Base-by-base conservation (phyloP, 2,329 filamentous ascomycete genomes). In the Penicillium sp. region DNA sequence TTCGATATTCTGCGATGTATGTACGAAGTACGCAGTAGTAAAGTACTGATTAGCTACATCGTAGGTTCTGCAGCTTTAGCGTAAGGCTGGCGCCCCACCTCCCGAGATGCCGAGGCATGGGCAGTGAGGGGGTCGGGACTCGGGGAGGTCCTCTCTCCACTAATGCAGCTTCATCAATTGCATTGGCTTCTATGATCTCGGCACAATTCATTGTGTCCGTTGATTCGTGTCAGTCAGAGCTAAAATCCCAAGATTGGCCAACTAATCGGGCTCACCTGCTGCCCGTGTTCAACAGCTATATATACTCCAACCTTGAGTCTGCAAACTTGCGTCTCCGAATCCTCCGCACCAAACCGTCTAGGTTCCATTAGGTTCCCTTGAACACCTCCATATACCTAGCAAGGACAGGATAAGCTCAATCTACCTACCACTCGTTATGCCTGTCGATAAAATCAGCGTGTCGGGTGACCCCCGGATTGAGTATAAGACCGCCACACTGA, bases 401-500 rank as follows among this genome's bases (percentile, higher is more conserved):
- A n/a, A n/a, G n/a, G n/a, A n/a, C n/a, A n/a, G n/a, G n/a, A n/a
- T n/a, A n/a, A n/a, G n/a, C n/a, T n/a, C n/a, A n/a, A n/a, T n/a
- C n/a, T n/a, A n/a, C n/a, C n/a, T n/a, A n/a, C n/a, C n/a, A n/a
- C 18, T 18, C 30, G 10, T 8, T 19, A 82, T 80, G 77, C 64
- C 78, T 41, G 67, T 78, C 35, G 80, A 86, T 64, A 87, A 86
- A 65, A 80, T 92, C 54, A 68, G 70, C 42, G 75, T 77, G 16
- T 78, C 78, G 34, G 77, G 80, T 53, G 88, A 92, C 73, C 64
- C 82, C 29, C 80, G 88, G 54, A 78, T 89, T 60, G 74, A 82
- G 61, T 79, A 83, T 65, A 78, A 81, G 61, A 83, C 78, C 47
- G 79, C 82, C 35, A 72, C 75, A 44, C 74, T 91, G 50, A 84